Evolutionary conservation across 305 asterid species (phyloP), one percentile per base, ranked within the genome.

Genomic region (Fraxinus baroniana): DNA sequence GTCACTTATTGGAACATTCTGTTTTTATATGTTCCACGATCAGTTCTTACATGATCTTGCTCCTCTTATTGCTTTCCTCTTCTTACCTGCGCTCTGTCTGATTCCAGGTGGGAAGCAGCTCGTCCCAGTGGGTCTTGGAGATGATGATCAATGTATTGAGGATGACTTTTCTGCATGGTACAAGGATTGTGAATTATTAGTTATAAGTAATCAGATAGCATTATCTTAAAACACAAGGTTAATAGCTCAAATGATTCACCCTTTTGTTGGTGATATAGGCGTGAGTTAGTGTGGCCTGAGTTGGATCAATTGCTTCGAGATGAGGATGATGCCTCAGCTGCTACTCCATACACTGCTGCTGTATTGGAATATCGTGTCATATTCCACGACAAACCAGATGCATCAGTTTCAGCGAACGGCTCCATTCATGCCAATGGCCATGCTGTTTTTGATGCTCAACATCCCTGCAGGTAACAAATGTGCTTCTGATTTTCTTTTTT

Each of bases 131-230:
- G 99, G 99, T 87, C 95, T 95, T 73, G 99, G 99, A 68, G 99
- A 95, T 79, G 99, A 94, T 79, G 99, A 94, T 84, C 98, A 95
- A 78, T 93, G 97, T 90, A 94, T 94, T 83, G 97, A 94, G 89
- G 99, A 95, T 88, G 99, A 95, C 88, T 94, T 94, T 83, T 1
- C 97, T 71, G 91, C 97, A 83, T 95, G 99, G 98, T 95, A 94
- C 78, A 33, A n/a, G 26, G 72, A 81, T 75, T 39, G 24, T 36
- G 6, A 74, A 39, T 77, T 76, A 68, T 66, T 62, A 22, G 44
- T 76, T 3, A 18, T 6, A 36, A 39, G 72, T 9, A 5, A 22
- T 64, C 9, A 9, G 68, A 12, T 72, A 30, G 52, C 12, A 64
- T 55, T 30, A 18, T 18, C n/a, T 57, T 57, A 17, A n/a, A 62